A percentile compares a stretch with the other conserved stretches of the same genome.
phyloP scores from a whole-genome alignment of 73 alveolate species.

The Paramecium biaurelia region DNA sequence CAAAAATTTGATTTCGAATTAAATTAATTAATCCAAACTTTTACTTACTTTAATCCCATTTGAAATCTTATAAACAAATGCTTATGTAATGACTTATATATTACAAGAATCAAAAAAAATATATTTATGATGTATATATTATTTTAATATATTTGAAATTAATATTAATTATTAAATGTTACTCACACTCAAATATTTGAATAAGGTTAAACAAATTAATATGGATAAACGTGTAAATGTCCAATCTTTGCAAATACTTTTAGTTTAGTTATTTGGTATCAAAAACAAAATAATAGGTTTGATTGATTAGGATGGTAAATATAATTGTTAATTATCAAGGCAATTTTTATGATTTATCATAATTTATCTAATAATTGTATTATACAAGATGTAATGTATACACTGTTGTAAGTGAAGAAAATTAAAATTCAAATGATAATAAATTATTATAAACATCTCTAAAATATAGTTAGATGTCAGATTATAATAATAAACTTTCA shows the following conservation, averaged over 20 bases:
- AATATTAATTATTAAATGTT: neutral
- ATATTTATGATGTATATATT: neutral
- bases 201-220: neutral
- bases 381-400: neutral
- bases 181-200: neutral
- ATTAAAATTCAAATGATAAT: neutral
- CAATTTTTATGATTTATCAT: neutral
- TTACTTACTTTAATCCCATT: neutral
- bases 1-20: neutral
- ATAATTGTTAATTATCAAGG: neutral
- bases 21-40: neutral
- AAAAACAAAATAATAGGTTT: neutral
- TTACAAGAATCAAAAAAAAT: neutral
- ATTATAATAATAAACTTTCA: neutral
- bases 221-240: neutral
- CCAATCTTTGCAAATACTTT: neutral
- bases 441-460: conserved; percentile 27
- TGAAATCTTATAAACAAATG: neutral
- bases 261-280: neutral
- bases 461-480: conserved; percentile 26
- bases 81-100: neutral
- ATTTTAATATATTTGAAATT: neutral
- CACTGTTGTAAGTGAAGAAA: conserved; percentile 11
- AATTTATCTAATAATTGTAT: neutral
- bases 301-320: neutral